Conservation (phyloP, 1,284 basidiomycete genomes). For the Naganishia albida region DNA sequence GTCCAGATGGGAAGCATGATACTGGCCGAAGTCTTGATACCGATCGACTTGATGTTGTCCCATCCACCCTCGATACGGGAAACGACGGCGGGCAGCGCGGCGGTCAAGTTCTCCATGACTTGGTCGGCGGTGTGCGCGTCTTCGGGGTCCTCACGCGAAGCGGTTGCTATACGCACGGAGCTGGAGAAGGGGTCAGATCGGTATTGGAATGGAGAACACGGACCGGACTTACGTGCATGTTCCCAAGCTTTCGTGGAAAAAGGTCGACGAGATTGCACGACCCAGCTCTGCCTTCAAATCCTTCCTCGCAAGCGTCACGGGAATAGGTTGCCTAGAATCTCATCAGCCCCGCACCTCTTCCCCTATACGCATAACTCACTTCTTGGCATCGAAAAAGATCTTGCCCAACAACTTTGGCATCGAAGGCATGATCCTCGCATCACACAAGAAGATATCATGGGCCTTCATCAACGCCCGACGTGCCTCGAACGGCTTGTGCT, state of each 20-base stretch:
- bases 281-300: slow-evolving; percentile 88
- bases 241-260: slow-evolving; percentile 90
- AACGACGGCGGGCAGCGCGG: slow-evolving; percentile 75
- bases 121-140: slow-evolving; percentile 66
- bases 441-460: slow-evolving; percentile 88
- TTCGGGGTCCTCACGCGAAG: slow-evolving; percentile 44
- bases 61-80: slow-evolving; percentile 62
- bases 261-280: slow-evolving; percentile 84
- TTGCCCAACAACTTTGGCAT: slow-evolving; percentile 84
- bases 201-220: background rate
- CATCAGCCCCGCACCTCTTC: background rate
- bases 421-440: slow-evolving; percentile 83
- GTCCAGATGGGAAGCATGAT: slow-evolving; percentile 89
- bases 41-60: slow-evolving; percentile 86
- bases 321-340: slow-evolving; percentile 78
- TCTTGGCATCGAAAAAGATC: slow-evolving; percentile 92
- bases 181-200: slow-evolving; percentile 53
- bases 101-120: slow-evolving; percentile 75
- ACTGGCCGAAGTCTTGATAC: slow-evolving; percentile 86
- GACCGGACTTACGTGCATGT: slow-evolving; percentile 72
- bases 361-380: slow-evolving; percentile 59
- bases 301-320: slow-evolving; percentile 80
- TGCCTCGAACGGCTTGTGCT: slow-evolving; percentile 91
- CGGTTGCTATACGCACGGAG: slow-evolving; percentile 78
- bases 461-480: slow-evolving; percentile 80